Evolutionary conservation across 352 stramenopile genomes (phyloP).

Genomic region (Pythium aquatile): DNA sequence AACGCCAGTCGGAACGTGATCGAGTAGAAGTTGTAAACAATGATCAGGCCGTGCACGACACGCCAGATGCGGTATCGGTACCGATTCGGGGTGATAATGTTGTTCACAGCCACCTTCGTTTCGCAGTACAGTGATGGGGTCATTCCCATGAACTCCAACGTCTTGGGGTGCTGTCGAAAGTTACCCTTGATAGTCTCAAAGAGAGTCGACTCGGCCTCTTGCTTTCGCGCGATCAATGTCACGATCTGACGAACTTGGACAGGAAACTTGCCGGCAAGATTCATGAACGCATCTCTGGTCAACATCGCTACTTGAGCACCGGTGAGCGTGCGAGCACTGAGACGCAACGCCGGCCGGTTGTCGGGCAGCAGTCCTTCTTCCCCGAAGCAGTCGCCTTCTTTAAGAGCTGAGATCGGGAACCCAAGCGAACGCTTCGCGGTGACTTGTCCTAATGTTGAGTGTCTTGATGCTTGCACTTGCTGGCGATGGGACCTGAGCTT

Average conservation of each 20-base stretch:
- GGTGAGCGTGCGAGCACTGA: conserved; percentile 18
- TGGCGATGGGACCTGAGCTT: not conserved
- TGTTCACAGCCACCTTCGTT: conserved; percentile 17
- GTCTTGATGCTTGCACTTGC: not conserved
- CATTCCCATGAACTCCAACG: conserved; percentile 20
- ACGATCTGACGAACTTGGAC: conserved; percentile 24
- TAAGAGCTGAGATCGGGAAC: conserved; percentile 46
- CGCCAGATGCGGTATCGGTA: conserved; percentile 32
- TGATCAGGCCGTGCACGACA: conserved; percentile 35
- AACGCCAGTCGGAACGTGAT: conserved; percentile 35
- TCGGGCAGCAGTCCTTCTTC: conserved; percentile 39
- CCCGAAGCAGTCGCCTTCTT: conserved; percentile 56
- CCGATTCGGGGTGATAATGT: conserved; percentile 10
- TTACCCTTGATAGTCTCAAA: conserved; percentile 20
- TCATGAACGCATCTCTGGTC: conserved; percentile 15
- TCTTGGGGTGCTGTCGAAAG: conserved; percentile 7
- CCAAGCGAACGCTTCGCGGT: not conserved
- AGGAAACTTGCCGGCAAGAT: conserved; percentile 16
- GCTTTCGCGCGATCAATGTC: conserved; percentile 17
- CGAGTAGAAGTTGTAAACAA: conserved; percentile 39
- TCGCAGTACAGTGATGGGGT: conserved; percentile 19
- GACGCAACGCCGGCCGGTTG: conserved; percentile 17
- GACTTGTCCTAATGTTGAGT: not conserved
- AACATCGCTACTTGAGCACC: conserved; percentile 17
- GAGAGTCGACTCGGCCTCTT: conserved; percentile 11